These are phyloP conservation scores for Viola pubescens DNA, from an alignment of 441 rosid species.

Conservation along the genomic window DNA sequence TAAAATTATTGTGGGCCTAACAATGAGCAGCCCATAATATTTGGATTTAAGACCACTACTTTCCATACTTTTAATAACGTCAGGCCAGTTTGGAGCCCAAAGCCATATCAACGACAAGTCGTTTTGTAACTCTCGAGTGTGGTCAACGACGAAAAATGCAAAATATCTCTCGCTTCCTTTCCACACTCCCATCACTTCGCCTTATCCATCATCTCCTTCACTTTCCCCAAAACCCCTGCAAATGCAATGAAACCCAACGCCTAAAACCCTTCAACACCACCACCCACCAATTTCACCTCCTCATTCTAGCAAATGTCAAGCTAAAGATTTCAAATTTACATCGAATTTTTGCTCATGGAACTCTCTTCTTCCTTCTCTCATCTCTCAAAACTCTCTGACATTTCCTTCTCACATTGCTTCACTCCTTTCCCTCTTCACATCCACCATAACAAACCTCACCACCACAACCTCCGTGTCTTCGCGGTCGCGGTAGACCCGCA, in stretches of 20 bases:
- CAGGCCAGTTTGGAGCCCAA: no score
- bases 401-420: slow-evolving; percentile 60
- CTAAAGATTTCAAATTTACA: neutral
- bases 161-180: neutral
- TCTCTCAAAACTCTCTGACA: slow-evolving; percentile 33
- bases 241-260: no score
- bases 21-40: no score
- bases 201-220: slow-evolving; percentile 2
- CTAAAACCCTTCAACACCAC: neutral
- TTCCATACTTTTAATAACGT: no score
- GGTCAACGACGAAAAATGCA: no score
- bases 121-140: neutral
- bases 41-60: no score
- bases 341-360: slow-evolving; percentile 37
- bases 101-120: neutral
- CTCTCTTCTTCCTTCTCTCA: slow-evolving; percentile 57
- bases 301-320: no score
- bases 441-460: slow-evolving; percentile 24
- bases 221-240: no score
- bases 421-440: slow-evolving; percentile 38
- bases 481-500: slow-evolving; percentile 53
- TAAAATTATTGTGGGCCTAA: no score
- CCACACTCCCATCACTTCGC: neutral
- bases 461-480: slow-evolving; percentile 26
- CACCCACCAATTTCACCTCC: slow-evolving; percentile 2